Evolutionary conservation across 1,284 basidiomycete genomes (phyloP), one percentile per base, ranked within the genome.

Genomic region (Papiliotrema laurentii): DNA sequence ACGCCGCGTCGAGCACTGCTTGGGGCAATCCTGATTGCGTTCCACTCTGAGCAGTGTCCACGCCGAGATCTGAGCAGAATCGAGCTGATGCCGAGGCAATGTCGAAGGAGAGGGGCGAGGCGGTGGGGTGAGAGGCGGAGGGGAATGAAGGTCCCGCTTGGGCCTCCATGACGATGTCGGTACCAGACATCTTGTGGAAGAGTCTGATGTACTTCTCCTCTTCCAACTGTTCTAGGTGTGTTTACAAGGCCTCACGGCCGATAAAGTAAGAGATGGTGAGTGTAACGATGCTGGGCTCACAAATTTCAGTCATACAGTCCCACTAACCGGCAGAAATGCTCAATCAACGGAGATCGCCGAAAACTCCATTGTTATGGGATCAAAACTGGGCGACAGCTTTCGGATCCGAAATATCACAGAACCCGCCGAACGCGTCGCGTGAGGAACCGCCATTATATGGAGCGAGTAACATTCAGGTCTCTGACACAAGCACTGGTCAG

Each of bases 21-120:
- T 26, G 24, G 13, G 39, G 26, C 3, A 18, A 47, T 18, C 27
- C 21, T 5, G 27, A 14, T 33, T 25, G 18, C 19, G 18, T 10
- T 7, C 14, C 18, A 9, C 18, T 7, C 9, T 9, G 10, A 35
- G 42, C 9, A 25, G 14, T n/a, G 14, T 45, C 27, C 18, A 36
- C 45, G 7, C 47, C 47, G 18, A 57, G 21, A 37, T 57, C 55
- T 7, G 22, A 31, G 18, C 54, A 41, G 18, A 57, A 43, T 31
- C 41, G 21, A 50, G 24, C 26, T 54, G 55, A 19, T 36, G 40
- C 25, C 35, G 40, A 11, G 31, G 25, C 19, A 22, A 58, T 43
- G 36, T 58, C 54, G 26, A 58, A 45, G 33, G 45, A 22, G 22
- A 58, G 46, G 24, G 56, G 53, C 11, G 46, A 52, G 26, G 44